Conservation (phyloP, 306 rosid species). For the Dryas drummondii region DNA sequence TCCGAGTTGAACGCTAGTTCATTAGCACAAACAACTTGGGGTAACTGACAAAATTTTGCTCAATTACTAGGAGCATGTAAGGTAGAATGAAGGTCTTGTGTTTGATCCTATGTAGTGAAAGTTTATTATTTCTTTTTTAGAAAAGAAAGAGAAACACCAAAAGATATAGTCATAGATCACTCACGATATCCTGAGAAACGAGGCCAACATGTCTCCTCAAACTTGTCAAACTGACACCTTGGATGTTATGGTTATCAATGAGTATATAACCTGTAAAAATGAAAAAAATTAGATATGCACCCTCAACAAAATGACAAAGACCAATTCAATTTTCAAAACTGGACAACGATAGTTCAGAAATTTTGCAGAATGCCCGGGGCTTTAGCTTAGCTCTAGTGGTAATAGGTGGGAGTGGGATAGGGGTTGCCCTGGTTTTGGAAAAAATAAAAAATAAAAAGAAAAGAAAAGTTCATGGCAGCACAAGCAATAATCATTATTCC, state of each 20-base stretch:
- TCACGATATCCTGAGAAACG: constrained; percentile 88
- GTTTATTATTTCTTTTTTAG: background rate
- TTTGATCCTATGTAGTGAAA: background rate
- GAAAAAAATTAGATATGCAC: constrained; percentile 21
- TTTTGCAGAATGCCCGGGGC: background rate
- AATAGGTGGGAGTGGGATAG: background rate
- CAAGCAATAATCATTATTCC: constrained; percentile 5
- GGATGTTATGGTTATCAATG: constrained; percentile 62
- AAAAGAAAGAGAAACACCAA: background rate
- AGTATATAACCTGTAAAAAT: constrained; percentile 56
- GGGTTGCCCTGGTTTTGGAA: background rate
- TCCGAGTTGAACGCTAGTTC: constrained; percentile 12
- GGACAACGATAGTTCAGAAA: background rate
- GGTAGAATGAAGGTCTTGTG: background rate
- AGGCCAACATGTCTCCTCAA: constrained; percentile 72
- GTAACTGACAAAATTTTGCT: background rate
- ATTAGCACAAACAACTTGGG: background rate
- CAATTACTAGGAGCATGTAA: constrained; percentile 6
- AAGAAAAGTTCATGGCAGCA: background rate
- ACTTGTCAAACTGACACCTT: constrained; percentile 51
- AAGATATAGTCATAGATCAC: constrained; percentile 30
- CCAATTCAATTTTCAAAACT: background rate
- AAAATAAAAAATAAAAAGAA: background rate
- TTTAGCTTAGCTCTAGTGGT: background rate
- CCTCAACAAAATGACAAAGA: background rate